Evolutionary conservation across 257 asterid species (phyloP).

Genomic region (Rhazya stricta): DNA sequence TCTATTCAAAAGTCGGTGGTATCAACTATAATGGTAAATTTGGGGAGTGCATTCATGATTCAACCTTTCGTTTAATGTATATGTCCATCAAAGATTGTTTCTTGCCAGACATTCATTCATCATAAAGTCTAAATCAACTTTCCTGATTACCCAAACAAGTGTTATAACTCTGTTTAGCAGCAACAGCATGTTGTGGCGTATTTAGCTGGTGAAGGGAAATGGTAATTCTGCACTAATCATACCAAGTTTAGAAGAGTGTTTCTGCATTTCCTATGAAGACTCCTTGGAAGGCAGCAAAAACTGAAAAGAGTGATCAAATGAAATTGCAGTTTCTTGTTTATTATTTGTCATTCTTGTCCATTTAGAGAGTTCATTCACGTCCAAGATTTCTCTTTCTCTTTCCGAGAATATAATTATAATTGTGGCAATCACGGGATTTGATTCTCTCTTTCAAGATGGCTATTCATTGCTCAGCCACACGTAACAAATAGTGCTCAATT

Average conservation of each 20-base stretch:
- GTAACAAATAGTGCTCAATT: slow-evolving; percentile 12
- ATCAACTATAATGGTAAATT: background rate
- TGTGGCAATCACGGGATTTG: slow-evolving; percentile 51
- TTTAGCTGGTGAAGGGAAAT: background rate
- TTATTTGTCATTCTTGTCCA: slow-evolving; percentile 1
- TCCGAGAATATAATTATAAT: slow-evolving; percentile 18
- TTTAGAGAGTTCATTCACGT: background rate
- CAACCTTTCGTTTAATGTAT: background rate
- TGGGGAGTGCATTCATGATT: background rate
- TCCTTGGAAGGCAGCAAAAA: background rate
- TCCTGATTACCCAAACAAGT: background rate
- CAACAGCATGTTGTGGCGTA: background rate
- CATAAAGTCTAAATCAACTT: background rate
- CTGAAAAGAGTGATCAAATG: background rate
- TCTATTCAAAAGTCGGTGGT: background rate
- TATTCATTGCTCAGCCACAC: slow-evolving; percentile 22
- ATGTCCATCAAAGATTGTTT: background rate
- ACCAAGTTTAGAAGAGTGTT: background rate
- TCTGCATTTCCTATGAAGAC: background rate
- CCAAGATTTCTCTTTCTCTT: background rate
- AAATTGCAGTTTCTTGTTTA: background rate
- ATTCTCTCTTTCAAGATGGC: slow-evolving; percentile 45
- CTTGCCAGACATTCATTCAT: background rate
- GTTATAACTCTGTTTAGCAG: background rate
- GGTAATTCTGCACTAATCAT: background rate